Base-by-base conservation (phyloP, 2,329 filamentous ascomycete genomes). In the Pseudogymnoascus sp. region DNA sequence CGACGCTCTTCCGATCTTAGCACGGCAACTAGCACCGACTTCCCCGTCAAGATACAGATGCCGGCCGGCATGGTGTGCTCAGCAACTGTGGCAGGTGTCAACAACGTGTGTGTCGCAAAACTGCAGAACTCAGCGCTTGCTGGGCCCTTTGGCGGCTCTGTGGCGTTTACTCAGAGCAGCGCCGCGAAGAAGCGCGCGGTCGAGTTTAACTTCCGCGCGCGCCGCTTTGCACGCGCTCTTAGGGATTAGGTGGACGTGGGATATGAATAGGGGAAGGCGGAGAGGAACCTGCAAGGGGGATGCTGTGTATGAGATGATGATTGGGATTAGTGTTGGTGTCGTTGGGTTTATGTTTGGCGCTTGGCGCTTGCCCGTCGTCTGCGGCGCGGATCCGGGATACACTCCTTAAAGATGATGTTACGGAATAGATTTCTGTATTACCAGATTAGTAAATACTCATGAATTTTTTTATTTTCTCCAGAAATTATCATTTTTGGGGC, bases 101-200 rank as follows among this genome's bases (percentile, higher is more conserved):
- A 76, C 64, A 84, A 85, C 68, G 85, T 89, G 68, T 89, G 86
- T 75, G 74, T 89, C 63, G 84, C 86, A 33, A 82, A 85, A 63
- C 77, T 89, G 63, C 81, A 84, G 70, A 89, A 89, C 76, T 68
- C 73, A 3, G 82, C 86, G 10, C 74, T 79, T 15, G 84, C 85
- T 8, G 85, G 85, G 4, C 86, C 86, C 21, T 89, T 89, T 66
- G 86, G 86, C 69, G 86, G 86, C 61, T 84, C 83, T 12, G 84
- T 80, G 33, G 85, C 84, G 33, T 88, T 89, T 73, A 87, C 84
- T 0, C 83, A 86, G 79, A 79, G 78, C 62, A 62, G 80, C 12
- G 77, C 78, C 13, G 82, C 81, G 15, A 78, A 81, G 74, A 87
- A 86, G 82, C 78, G 85, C 58, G 83, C 85, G 39, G 75, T 87